Conservation (phyloP, 148 eudicot genomes). For the Polygonum aviculare region DNA sequence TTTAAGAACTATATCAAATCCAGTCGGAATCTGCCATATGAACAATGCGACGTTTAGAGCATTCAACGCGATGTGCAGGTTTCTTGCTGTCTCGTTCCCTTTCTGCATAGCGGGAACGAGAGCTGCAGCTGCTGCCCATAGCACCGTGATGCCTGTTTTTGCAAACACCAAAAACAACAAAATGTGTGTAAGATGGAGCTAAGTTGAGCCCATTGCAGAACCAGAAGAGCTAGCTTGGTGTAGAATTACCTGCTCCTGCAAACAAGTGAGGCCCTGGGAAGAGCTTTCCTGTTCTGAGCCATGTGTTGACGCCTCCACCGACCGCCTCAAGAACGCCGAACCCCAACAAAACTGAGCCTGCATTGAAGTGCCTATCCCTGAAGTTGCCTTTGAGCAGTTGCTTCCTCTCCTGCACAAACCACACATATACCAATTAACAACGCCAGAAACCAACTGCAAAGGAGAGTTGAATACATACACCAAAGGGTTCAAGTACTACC, state of each 20-base stretch:
- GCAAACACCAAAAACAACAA: no score
- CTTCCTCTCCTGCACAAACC: conserved; percentile 64
- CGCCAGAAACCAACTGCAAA: neutral
- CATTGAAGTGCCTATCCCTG: conserved; percentile 89
- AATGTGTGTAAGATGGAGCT: neutral
- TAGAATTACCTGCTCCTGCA: conserved; percentile 78
- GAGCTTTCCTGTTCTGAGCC: conserved; percentile 83
- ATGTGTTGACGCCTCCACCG: conserved; percentile 83
- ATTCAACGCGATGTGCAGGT: conserved; percentile 82
- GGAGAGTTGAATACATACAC: neutral
- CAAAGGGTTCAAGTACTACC: conserved; percentile 22
- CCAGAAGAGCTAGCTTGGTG: neutral
- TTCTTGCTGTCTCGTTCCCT: conserved; percentile 91
- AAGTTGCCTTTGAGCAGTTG: conserved; percentile 76
- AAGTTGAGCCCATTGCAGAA: neutral
- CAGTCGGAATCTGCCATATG: conserved; percentile 93
- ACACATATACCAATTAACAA: neutral
- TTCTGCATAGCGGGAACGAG: conserved; percentile 96
- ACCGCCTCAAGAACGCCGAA: conserved; percentile 80
- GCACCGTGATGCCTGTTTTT: conserved; percentile 70
- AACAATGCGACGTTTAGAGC: conserved; percentile 67
- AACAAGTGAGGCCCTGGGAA: conserved; percentile 95
- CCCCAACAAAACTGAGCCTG: conserved; percentile 76
- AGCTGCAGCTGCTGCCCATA: conserved; percentile 96
- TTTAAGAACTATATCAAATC: conserved; percentile 72